These are phyloP conservation scores for Boletus tylopilopsis DNA, from an alignment of 768 basidiomycete species.

Conservation along the genomic window DNA sequence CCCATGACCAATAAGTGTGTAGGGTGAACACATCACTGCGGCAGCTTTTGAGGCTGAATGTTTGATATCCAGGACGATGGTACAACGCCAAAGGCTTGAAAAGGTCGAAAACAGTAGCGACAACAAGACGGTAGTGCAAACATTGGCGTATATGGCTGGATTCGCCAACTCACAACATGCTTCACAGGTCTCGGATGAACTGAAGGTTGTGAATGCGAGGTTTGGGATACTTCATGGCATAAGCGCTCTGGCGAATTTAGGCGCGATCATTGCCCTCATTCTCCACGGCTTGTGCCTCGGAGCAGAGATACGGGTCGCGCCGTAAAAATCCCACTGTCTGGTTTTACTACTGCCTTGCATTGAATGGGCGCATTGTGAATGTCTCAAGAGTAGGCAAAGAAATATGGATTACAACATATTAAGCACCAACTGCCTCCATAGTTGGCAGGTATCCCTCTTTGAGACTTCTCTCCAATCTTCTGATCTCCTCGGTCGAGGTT, in stretches of 20 bases:
- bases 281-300: conserved; percentile 76
- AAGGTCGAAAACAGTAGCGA: conserved; percentile 58
- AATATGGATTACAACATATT: conserved; percentile 36
- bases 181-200: neutral
- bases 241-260: conserved; percentile 64
- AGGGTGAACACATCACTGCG: neutral
- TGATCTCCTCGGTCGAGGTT: conserved; percentile 88
- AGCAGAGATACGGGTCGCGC: conserved; percentile 38
- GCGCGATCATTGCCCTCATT: conserved; percentile 51
- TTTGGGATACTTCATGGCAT: conserved; percentile 69
- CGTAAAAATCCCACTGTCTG: neutral
- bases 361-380: neutral
- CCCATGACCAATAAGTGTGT: conserved; percentile 67
- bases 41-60: neutral
- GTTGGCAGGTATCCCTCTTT: conserved; percentile 82
- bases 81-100: conserved; percentile 67
- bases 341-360: neutral
- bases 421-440: conserved; percentile 76
- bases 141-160: neutral
- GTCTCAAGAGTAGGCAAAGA: conserved; percentile 18
- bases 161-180: neutral
- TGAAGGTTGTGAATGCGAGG: conserved; percentile 46
- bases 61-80: conserved; percentile 56
- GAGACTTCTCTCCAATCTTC: conserved; percentile 75
- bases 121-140: conserved; percentile 50